phyloP scores from a whole-genome alignment of 2,329 filamentous ascomycete species.

The Sphaerostilbella broomeana region DNA sequence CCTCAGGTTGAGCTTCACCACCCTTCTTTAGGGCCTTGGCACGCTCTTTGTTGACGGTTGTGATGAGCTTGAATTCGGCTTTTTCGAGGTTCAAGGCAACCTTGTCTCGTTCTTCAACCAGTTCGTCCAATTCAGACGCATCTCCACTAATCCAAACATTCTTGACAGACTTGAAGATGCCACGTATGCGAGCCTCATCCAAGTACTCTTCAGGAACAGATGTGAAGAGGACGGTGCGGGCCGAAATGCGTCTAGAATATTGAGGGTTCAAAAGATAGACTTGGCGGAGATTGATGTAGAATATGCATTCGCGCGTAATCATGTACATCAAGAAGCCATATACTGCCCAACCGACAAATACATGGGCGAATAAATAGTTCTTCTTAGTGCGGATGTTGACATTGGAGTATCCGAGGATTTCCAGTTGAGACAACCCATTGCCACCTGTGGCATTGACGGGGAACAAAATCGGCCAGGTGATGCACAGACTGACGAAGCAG shows the following conservation, averaged over 20 bases:
- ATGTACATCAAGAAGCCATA: slow-evolving; percentile 85
- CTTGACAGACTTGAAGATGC: slow-evolving; percentile 74
- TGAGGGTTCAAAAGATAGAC: slow-evolving; percentile 83
- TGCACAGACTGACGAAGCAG: slow-evolving; percentile 69
- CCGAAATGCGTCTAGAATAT: slow-evolving; percentile 79
- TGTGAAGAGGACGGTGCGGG: slow-evolving; percentile 87
- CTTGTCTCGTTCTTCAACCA: slow-evolving; percentile 70
- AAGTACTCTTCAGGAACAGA: slow-evolving; percentile 74
- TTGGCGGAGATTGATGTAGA: slow-evolving; percentile 89
- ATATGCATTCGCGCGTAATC: slow-evolving; percentile 83
- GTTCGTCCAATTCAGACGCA: slow-evolving; percentile 64
- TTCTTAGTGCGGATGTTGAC: slow-evolving; percentile 47
- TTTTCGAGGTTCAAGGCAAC: slow-evolving; percentile 72
- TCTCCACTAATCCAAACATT: slow-evolving; percentile 80
- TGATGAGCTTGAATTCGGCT: slow-evolving; percentile 77
- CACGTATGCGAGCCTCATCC: slow-evolving; percentile 63
- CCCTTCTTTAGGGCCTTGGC: slow-evolving; percentile 30
- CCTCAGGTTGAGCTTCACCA: slow-evolving; percentile 17
- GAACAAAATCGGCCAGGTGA: slow-evolving; percentile 81
- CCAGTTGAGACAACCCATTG: slow-evolving; percentile 56
- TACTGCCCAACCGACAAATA: slow-evolving; percentile 74
- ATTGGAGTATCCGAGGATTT: slow-evolving; percentile 34
- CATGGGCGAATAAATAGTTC: slow-evolving; percentile 71
- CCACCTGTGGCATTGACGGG: slow-evolving; percentile 81
- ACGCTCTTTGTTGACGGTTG: slow-evolving; percentile 41